Conservation (phyloP, 2,329 filamentous ascomycete genomes). For the Diatrype stigma region DNA sequence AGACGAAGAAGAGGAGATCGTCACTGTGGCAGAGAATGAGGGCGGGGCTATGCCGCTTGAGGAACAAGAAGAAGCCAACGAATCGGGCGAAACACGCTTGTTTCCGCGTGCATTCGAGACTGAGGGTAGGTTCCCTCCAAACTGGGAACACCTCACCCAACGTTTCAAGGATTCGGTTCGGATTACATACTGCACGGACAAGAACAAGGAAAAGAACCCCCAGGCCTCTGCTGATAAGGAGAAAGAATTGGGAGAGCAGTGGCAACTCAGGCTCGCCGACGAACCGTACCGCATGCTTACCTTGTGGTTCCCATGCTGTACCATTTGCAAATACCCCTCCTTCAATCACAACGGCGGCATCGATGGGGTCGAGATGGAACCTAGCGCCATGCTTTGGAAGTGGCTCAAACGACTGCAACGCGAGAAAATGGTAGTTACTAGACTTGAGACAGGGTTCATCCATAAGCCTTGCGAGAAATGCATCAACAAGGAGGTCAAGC, state of each 20-base stretch:
- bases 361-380: conserved; percentile 15
- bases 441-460: conserved; percentile 15
- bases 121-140: conserved; percentile 1
- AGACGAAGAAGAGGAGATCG: too few relatives aligned
- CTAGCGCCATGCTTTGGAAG: conserved; percentile 14
- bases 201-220: neutral
- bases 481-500: conserved; percentile 10
- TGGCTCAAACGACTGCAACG: conserved; percentile 3
- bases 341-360: conserved; percentile 6
- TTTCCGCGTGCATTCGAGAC: neutral
- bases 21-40: neutral
- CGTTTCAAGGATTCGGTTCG: neutral
- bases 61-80: too few relatives aligned
- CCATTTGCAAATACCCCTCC: conserved; percentile 11
- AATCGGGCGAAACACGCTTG: neutral
- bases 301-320: conserved; percentile 16
- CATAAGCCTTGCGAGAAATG: conserved; percentile 15
- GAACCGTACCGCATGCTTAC: conserved; percentile 9
- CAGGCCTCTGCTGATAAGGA: neutral
- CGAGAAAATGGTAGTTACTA: conserved; percentile 1
- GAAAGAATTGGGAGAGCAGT: neutral
- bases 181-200: neutral
- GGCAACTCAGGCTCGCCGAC: conserved; percentile 4
- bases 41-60: neutral
- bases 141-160: neutral